These are phyloP conservation scores for Pistacia atlantica DNA, from an alignment of 345 rosid genomes.

Conservation along the genomic window DNA sequence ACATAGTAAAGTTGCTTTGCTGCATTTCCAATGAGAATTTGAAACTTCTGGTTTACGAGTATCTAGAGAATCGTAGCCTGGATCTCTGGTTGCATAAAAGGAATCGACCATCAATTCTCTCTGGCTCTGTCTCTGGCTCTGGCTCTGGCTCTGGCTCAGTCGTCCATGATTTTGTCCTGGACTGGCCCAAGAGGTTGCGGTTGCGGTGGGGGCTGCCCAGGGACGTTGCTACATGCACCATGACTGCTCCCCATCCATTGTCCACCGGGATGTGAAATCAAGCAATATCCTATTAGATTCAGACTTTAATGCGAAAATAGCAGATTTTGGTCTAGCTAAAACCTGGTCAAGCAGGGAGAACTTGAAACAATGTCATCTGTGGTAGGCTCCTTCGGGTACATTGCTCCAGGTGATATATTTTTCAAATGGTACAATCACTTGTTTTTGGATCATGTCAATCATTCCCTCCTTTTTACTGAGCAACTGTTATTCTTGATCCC, in stretches of 20 bases:
- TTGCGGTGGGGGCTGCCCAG: slow-evolving; percentile 64
- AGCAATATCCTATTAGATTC: slow-evolving; percentile 70
- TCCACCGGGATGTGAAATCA: slow-evolving; percentile 70
- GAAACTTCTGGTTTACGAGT: slow-evolving; percentile 68
- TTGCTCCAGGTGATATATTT: slow-evolving; percentile 57
- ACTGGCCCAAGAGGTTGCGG: slow-evolving; percentile 62
- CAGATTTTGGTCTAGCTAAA: slow-evolving; percentile 73
- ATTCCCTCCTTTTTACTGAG: too few species aligned
- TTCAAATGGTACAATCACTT: too few species aligned
- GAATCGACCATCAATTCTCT: slow-evolving; percentile 15
- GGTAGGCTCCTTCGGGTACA: slow-evolving; percentile 68
- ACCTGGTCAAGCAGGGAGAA: slow-evolving; percentile 46
- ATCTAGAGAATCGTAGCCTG: slow-evolving; percentile 61
- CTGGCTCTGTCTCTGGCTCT: slow-evolving; percentile 19
- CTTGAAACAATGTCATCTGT: slow-evolving; percentile 46
- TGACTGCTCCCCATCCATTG: slow-evolving; percentile 52
- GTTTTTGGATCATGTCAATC: too few species aligned
- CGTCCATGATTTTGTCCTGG: slow-evolving; percentile 24
- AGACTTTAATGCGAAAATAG: slow-evolving; percentile 54
- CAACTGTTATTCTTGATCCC: too few species aligned
- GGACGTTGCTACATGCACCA: slow-evolving; percentile 77
- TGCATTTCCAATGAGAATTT: slow-evolving; percentile 56
- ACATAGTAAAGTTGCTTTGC: slow-evolving; percentile 62
- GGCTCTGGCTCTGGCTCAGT: background rate
- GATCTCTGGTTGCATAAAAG: slow-evolving; percentile 53